Evolutionary conservation across 495 filamentous ascomycete species (phyloP), one percentile per base, ranked within the genome.

Genomic region (Penicilliopsis zonata): DNA sequence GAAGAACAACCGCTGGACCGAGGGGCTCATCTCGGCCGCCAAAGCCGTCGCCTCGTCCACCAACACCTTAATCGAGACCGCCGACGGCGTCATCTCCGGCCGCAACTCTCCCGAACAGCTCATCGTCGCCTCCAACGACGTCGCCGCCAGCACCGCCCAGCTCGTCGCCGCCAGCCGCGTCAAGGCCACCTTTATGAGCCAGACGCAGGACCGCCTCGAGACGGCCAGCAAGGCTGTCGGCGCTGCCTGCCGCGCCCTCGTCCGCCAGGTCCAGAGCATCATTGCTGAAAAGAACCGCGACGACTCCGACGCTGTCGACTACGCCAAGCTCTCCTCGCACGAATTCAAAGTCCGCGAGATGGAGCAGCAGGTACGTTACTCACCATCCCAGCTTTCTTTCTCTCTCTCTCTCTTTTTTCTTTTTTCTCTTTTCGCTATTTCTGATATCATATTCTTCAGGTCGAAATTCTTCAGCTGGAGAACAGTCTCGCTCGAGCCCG

Each of bases 341-440:
- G 90, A 96, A 63, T 95, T 98, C 68, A 98, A 98, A 66, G 85
- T 94, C 9, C 71, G 79, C 48, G 86, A 98, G 67, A 98, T 98
- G 92, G 88, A 98, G 63, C 92, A 98, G 56, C 92, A 98, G 83
- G 87, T 94, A 67, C 41, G 76, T 72, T 9, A 7, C 42, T 36
- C 12, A 42, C 35, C 31, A 42, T 38, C 30, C 18, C 30, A 34
- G 28, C 33, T 24, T 27, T 32, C 29, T 9, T 13, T 30, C 38
- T 27, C 13, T 13, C 19, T n/a, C 7, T 22, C 13, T 13, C 16
- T 30, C 14, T 15, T 9, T 37, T 33, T 47, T 53, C 30, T 53
- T 28, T 10, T 31, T 7, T 37, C 18, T 37, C n/a, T 13, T 18
- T 28, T 13, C 26, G 9, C 26, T 23, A 19, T 13, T 3, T 21